Evolutionary conservation across 2,329 filamentous ascomycete species (phyloP), one percentile per base, ranked within the genome.

Genomic region (Stagonosporopsis rhizophila): DNA sequence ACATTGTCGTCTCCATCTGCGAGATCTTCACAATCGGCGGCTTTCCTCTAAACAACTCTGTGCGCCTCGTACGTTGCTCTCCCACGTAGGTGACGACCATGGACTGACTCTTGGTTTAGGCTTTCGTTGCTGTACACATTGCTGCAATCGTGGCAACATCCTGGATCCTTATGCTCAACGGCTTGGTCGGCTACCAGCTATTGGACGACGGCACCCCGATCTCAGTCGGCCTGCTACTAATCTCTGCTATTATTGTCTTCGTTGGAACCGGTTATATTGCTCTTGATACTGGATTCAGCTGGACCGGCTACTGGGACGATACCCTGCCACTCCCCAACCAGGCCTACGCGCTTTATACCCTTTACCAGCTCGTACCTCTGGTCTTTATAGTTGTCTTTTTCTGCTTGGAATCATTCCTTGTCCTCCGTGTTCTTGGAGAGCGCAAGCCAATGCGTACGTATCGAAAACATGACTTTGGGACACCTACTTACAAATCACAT

Each of bases 11-110:
- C 59, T 87, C 90, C 68, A 90, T 99, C 69, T 97, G 93, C 78
- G 95, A 98, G 76, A 96, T 99, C 70, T 97, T 99, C 79, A 93
- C 92, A 0, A 87, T 98, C 32, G 95, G 95, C 65, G 90, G 89
- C 27, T 94, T 99, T 69, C 92, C 94, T 2, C 79, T 97, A 19
- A 80, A 85, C 64, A 79, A 82, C 48, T 85, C 79, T 45, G 89
- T 91, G 56, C 87, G 92, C 74, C 83, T 90, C 68, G 92, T 90
- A 83, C 62, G 88, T 81, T 17, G 11, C 23, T 4, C n/a, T 35
- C 44, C 53, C 15, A 20, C 17, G 38, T 14, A 15, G n/a, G 6
- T 14, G 22, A 3, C 15, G 14, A n/a, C 7, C 15, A 42, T 22
- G 22, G 7, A 44, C 60, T 67, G 48, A 69, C 59, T 45, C 40